Base-by-base conservation (phyloP, 2,329 filamentous ascomycete genomes). In the Phialemoniopsis sp. region DNA sequence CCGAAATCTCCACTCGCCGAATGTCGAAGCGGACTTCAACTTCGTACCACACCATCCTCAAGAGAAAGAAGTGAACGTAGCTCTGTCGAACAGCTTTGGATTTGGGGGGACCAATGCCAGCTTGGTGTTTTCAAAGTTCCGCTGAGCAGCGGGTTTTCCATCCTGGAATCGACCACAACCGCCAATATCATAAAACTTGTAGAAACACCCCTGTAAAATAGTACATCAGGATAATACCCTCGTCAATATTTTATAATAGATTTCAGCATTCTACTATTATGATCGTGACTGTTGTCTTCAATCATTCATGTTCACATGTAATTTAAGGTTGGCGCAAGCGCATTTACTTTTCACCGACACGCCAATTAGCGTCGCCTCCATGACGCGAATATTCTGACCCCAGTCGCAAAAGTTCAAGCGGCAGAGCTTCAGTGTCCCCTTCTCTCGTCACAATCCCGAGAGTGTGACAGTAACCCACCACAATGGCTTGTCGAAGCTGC, bases 31-130 rank as follows among this genome's bases (percentile, higher is more conserved):
- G 39, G 68, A 81, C 46, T 95, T 91, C 67, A 96, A 97, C 57
- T 91, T 96, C 59, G 82, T 95, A 4, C 79, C 89, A 0, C 70
- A 80, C 4, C 56, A 69, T 34, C 74, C 89, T 1, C 90, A 96
- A 60, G 62, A 85, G 38, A 82, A 79, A 48, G 58, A 70, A 3
- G 78, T 97, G 10, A 67, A 80, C 41, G 83, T 91, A 16, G 87
- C 87, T 5, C 53, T 98, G 42, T 93, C 88, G 4, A 98, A 98
- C 56, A 97, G 91, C 58, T 98, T 98, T 65, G 93, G 93, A 0
- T 98, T 98, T 66, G 93, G 93, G 10, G 93, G 93, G 13, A 97
- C 91, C 2, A 98, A 98, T 66, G 90, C 91, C 32, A 89, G 82
- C 39, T 67, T 98, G 29, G 89, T 89, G 38, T 91, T 97, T 53